phyloP scores from a whole-genome alignment of 208 protist species.

The Leishmania tropica region DNA sequence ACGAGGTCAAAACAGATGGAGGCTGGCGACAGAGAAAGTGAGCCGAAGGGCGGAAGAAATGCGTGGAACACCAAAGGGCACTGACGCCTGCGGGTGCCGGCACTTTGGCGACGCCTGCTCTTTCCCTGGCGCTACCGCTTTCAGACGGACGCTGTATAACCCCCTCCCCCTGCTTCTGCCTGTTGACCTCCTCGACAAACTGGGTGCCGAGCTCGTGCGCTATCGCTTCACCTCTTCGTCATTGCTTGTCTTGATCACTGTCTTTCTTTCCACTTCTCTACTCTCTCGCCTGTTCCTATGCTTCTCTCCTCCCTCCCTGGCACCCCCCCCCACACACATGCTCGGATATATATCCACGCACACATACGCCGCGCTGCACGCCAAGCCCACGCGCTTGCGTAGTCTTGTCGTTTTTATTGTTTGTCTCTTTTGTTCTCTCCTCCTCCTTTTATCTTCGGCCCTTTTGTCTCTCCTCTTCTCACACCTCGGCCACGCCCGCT shows the following conservation, averaged over 20 bases:
- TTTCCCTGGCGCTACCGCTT: background rate
- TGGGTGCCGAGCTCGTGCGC: background rate
- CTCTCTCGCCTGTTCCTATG: background rate
- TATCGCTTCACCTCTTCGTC: too few relatives aligned
- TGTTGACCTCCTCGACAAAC: background rate
- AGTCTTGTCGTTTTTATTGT: background rate
- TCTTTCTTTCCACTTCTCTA: background rate
- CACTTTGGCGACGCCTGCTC: too few relatives aligned
- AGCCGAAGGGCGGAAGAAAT: background rate
- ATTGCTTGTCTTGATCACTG: background rate
- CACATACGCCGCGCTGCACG: background rate
- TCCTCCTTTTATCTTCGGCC: background rate
- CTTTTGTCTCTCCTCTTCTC: background rate
- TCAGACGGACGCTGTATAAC: background rate
- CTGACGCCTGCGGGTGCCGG: background rate
- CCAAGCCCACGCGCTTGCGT: background rate
- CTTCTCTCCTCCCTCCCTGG: background rate
- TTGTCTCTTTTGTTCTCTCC: background rate
- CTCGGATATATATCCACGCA: background rate
- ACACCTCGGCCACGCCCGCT: background rate
- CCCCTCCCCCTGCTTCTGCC: background rate
- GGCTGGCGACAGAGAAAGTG: background rate
- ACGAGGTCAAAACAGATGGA: background rate
- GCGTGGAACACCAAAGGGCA: too few relatives aligned
- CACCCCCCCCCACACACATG: background rate